These are phyloP conservation scores for Clausena lansium DNA, from an alignment of 345 rosid genomes.

Conservation along the genomic window DNA sequence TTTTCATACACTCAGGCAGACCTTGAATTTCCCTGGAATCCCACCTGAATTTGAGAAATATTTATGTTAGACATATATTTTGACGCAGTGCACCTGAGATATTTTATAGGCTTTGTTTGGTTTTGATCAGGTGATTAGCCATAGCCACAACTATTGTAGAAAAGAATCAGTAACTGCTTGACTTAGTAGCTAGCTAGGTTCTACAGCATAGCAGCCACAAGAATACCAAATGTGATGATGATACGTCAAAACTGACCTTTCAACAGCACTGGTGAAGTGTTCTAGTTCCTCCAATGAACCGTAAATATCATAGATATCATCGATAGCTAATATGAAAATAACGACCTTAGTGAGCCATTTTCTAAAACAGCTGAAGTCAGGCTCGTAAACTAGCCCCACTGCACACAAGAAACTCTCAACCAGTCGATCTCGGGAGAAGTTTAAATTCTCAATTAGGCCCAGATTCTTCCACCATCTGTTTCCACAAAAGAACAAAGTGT, in stretches of 20 bases:
- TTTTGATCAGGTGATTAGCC: no score
- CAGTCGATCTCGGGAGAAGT: conserved; percentile 45
- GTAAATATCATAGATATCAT: conserved; percentile 54
- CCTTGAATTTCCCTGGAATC: conserved; percentile 20
- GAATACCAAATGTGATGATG: not conserved
- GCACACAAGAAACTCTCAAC: conserved; percentile 51
- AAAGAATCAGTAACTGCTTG: no score
- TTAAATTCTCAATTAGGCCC: conserved; percentile 31
- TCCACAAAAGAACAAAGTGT: not conserved
- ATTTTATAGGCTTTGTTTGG: no score
- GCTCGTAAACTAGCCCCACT: conserved; percentile 38
- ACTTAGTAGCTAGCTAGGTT: no score
- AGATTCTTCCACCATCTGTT: conserved; percentile 57
- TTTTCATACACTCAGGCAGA: conserved; percentile 48
- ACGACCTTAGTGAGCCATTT: conserved; percentile 44
- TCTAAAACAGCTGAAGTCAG: conserved; percentile 31
- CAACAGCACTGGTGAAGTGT: conserved; percentile 44
- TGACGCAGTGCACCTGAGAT: not conserved
- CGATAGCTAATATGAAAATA: conserved; percentile 36
- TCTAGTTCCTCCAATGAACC: conserved; percentile 48
- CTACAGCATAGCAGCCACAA: no score
- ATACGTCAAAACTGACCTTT: conserved; percentile 20
- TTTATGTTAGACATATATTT: not conserved
- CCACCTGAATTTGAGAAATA: conserved; percentile 33
- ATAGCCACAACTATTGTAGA: no score